Base-by-base conservation (phyloP, 148 eudicot species). In the Chenopodium berlandieri region DNA sequence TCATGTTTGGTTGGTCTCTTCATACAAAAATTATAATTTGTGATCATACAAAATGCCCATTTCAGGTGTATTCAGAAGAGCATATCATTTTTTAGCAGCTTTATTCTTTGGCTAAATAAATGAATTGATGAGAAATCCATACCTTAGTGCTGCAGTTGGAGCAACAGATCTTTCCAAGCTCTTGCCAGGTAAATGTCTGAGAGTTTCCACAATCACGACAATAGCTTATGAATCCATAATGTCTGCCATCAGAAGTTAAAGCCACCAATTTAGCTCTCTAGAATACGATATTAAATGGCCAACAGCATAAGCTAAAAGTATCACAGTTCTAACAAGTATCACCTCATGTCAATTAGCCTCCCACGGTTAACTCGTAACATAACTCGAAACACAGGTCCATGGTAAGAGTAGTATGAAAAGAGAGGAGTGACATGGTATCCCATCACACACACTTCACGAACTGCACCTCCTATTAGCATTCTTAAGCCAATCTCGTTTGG, bases 361-460 rank as follows among this genome's bases (percentile, higher is more conserved):
- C 99, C 98, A 75, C 95, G 94, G 68, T 86, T 78, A 62, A 96
- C 80, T 73, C 88, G 93, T 30, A 96, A 92, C 98, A 96, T 85
- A 27, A 89, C 95, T 75, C 99, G 92, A 80, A 96, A 96, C 34
- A 96, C 92, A 78, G 99, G 99, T 68, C 99, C 98, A 77, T 96
- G 99, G 87, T 89, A 96, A 11, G 99, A 96, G 81, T 96, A 96
- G 85, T 94, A 92, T 9, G 99, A 96, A 89, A 96, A 96, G 46
- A 91, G 94, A 46, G 99, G 99, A 19, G 84, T 84, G 75, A 96
- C 93, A 70, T 86, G 83, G 81, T 94, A 96, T 65, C 98, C 99
- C 89, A 96, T 82, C 27, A 94, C 93, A 76, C 94, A 88, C 83
- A 98, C 99, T 81, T 96, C 99, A 60, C 97, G 86, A 66, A 94